Evolutionary conservation across 768 basidiomycete genomes (phyloP).

Genomic region (Clitopilus passeckerianus): DNA sequence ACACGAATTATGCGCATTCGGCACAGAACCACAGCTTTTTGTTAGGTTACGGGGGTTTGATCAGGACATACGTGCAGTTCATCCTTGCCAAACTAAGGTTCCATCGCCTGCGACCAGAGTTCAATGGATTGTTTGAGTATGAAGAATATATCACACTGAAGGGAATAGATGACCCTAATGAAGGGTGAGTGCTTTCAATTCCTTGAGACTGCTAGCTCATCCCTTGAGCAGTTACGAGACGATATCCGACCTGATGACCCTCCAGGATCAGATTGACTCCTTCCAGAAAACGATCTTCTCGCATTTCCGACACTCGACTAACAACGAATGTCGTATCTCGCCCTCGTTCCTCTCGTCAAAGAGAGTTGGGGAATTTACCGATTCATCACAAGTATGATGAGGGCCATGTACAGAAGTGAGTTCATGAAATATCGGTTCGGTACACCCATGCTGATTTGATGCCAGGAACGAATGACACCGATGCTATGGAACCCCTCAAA

Average conservation of each 20-base stretch:
- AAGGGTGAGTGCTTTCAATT: slow-evolving; percentile 66
- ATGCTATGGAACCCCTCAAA: slow-evolving; percentile 84
- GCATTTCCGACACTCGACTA: slow-evolving; percentile 84
- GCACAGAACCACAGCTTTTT: slow-evolving; percentile 3
- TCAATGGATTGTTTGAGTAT: slow-evolving; percentile 98
- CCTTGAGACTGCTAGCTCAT: slow-evolving; percentile 5
- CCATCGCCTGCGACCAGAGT: slow-evolving; percentile 92
- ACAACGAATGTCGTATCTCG: slow-evolving; percentile 96
- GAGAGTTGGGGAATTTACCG: slow-evolving; percentile 99
- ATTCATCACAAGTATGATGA: slow-evolving; percentile 98
- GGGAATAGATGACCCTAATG: slow-evolving; percentile 97
- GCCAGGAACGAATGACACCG: slow-evolving; percentile 81
- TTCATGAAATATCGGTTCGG: slow-evolving; percentile 4
- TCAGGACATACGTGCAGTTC: slow-evolving; percentile 94
- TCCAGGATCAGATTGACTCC: slow-evolving; percentile 98
- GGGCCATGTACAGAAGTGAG: slow-evolving; percentile 93
- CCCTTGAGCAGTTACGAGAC: slow-evolving; percentile 78
- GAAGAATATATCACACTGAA: slow-evolving; percentile 97
- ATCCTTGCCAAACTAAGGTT: slow-evolving; percentile 93
- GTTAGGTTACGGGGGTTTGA: slow-evolving; percentile 86
- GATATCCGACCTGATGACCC: slow-evolving; percentile 93
- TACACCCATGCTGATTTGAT: background rate
- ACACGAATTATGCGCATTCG: too few species aligned
- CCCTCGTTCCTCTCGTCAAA: slow-evolving; percentile 95
- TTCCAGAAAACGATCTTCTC: slow-evolving; percentile 98